A percentile compares a stretch with the other conserved stretches of the same genome.
Evolutionary conservation across 805 yeast species (phyloP).

Genomic region (Saccharomycopsis vini): DNA sequence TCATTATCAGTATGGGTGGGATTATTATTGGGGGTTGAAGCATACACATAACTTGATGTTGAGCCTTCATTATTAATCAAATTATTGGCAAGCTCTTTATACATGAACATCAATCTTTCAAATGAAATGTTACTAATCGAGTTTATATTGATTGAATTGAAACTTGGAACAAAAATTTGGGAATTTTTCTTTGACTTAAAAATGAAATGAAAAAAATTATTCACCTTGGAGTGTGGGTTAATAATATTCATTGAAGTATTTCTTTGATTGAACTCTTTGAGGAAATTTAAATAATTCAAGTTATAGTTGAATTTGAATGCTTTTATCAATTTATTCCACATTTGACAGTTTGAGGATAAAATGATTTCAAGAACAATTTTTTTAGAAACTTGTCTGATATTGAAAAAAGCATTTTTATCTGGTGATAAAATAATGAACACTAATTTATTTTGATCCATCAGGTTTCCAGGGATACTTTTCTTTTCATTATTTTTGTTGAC

Average conservation of each 20-base stretch:
- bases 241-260: slow-evolving; percentile 39
- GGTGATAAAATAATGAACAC: slow-evolving; percentile 38
- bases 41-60: no score
- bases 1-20: no score
- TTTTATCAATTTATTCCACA: slow-evolving; percentile 31
- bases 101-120: slow-evolving; percentile 11
- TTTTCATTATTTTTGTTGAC: not conserved
- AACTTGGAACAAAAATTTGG: slow-evolving; percentile 45
- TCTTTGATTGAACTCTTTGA: slow-evolving; percentile 24
- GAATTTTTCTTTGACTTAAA: slow-evolving; percentile 63
- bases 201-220: slow-evolving; percentile 62
- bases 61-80: not conserved
- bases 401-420: slow-evolving; percentile 74
- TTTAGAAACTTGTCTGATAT: slow-evolving; percentile 53
- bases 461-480: slow-evolving; percentile 5
- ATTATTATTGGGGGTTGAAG: no score
- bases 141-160: slow-evolving; percentile 11
- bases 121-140: slow-evolving; percentile 11
- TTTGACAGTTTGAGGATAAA: slow-evolving; percentile 23
- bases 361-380: slow-evolving; percentile 38
- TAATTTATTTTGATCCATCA: slow-evolving; percentile 28
- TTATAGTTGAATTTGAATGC: slow-evolving; percentile 27
- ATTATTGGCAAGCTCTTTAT: slow-evolving; percentile 15
- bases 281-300: slow-evolving; percentile 29
- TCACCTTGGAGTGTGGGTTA: not conserved